Conservation (phyloP, 2,329 filamentous ascomycete genomes). For the Sphaerulina populicola region DNA sequence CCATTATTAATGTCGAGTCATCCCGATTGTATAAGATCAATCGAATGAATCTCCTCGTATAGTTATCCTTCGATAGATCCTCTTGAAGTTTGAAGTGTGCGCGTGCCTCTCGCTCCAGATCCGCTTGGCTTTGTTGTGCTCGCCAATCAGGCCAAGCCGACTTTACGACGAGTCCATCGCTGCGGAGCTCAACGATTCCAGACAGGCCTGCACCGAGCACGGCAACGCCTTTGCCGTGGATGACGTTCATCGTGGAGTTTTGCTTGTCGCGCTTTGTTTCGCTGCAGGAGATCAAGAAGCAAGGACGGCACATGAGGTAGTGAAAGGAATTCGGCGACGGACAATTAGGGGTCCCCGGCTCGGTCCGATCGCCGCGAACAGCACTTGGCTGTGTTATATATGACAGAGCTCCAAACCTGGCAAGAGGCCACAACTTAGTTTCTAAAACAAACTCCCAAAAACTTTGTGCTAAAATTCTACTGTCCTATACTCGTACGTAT, state of each 20-base stretch:
- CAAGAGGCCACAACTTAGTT: too few species aligned
- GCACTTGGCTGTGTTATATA: too few species aligned
- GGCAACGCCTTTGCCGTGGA: neutral
- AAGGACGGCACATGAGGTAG: too few species aligned
- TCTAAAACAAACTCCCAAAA: too few species aligned
- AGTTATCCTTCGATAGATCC: neutral
- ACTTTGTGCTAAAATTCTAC: too few species aligned
- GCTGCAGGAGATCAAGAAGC: too few species aligned
- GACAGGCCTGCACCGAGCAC: constrained; percentile 2
- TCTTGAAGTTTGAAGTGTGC: neutral
- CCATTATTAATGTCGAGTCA: neutral
- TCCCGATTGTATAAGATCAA: neutral
- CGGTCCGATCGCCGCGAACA: too few species aligned
- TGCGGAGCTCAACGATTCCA: neutral
- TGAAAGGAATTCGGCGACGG: too few species aligned
- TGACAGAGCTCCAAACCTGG: too few species aligned
- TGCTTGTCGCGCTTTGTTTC: too few species aligned
- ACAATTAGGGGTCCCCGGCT: too few species aligned
- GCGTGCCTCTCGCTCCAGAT: neutral
- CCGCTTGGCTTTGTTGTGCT: neutral
- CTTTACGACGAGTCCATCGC: neutral
- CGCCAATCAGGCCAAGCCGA: neutral
- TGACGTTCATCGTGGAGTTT: neutral
- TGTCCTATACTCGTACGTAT: too few species aligned
- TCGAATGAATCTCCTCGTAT: neutral